phyloP scores from a whole-genome alignment of 2,329 filamentous ascomycete species.

The Venturia pyrina region DNA sequence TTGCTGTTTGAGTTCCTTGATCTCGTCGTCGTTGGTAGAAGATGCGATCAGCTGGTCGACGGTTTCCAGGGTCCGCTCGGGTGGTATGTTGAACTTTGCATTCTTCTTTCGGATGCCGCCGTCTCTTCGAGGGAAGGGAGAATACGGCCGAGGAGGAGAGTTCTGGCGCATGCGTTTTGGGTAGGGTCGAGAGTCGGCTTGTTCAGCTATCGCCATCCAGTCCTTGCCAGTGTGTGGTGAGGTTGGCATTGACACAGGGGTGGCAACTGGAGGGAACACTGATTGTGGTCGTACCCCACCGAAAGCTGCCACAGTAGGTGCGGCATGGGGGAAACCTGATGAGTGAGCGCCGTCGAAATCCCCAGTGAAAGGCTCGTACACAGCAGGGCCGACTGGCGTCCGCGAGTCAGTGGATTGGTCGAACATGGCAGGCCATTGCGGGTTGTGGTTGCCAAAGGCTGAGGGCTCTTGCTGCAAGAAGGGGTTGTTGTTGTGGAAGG shows the following conservation, averaged over 20 bases:
- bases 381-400: slow-evolving; percentile 64
- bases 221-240: slow-evolving; percentile 47
- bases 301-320: slow-evolving; percentile 30
- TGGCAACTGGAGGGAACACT: slow-evolving; percentile 38
- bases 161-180: slow-evolving; percentile 52
- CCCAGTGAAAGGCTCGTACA: slow-evolving; percentile 53
- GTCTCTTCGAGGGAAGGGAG: slow-evolving; percentile 61
- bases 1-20: slow-evolving; percentile 97
- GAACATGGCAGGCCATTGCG: slow-evolving; percentile 38
- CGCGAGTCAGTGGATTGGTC: slow-evolving; percentile 58
- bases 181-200: slow-evolving; percentile 36
- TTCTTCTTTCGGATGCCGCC: slow-evolving; percentile 99
- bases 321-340: slow-evolving; percentile 32
- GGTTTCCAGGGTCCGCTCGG: slow-evolving; percentile 84
- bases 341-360: slow-evolving; percentile 39
- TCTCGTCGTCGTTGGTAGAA: slow-evolving; percentile 82
- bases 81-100: slow-evolving; percentile 90
- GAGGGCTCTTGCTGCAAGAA: slow-evolving; percentile 53
- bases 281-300: slow-evolving; percentile 37
- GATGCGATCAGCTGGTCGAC: slow-evolving; percentile 88
- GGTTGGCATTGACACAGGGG: slow-evolving; percentile 38
- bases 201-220: slow-evolving; percentile 41
- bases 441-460: slow-evolving; percentile 16
- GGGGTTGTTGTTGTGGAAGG: slow-evolving; percentile 38
- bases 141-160: slow-evolving; percentile 63